A percentile compares a stretch with the other conserved stretches of the same genome.
phyloP scores from a whole-genome alignment of 352 stramenopile genomes.

The Phytophthora podocarpi region DNA sequence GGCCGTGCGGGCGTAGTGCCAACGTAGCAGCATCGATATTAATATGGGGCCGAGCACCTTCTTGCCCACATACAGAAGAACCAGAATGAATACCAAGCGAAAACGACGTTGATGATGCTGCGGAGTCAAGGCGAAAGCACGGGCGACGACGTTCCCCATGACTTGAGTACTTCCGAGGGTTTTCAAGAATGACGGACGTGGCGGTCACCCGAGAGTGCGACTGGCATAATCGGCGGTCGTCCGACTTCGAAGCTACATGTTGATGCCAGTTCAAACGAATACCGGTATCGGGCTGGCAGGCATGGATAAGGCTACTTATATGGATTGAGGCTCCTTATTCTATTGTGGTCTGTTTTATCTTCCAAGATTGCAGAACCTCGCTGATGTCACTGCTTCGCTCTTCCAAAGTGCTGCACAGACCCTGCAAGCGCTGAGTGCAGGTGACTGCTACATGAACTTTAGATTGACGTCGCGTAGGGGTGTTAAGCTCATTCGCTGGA shows the following conservation, averaged over 20 bases:
- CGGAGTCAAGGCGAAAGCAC: not conserved
- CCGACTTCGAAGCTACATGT: too few species aligned
- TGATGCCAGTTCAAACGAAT: too few species aligned
- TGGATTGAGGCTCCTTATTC: too few species aligned
- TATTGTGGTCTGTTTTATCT: too few species aligned
- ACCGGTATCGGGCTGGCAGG: too few species aligned
- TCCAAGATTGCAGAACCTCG: too few species aligned
- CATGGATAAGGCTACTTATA: too few species aligned
- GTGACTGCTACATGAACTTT: conserved; percentile 15
- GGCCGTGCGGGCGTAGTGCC: conserved; percentile 28
- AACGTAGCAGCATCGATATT: conserved; percentile 23
- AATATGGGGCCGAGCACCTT: conserved; percentile 26
- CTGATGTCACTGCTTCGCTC: not conserved
- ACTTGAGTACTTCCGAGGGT: conserved; percentile 2
- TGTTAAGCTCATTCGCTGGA: conserved; percentile 20
- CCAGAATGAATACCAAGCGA: conserved; percentile 1
- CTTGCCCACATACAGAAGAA: conserved; percentile 25
- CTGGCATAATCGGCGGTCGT: conserved; percentile 14
- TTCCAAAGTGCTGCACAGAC: not conserved
- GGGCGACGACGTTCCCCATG: conserved; percentile 27
- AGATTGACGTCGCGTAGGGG: conserved; percentile 5
- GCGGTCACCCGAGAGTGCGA: not conserved
- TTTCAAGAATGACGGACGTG: conserved; percentile 23
- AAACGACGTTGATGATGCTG: conserved; percentile 1
- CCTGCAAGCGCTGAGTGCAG: not conserved